Percentiles rank a stretch among this genome's conserved stretches.
phyloP scores from a whole-genome alignment of 345 rosid genomes.

The Camelina laxa region DNA sequence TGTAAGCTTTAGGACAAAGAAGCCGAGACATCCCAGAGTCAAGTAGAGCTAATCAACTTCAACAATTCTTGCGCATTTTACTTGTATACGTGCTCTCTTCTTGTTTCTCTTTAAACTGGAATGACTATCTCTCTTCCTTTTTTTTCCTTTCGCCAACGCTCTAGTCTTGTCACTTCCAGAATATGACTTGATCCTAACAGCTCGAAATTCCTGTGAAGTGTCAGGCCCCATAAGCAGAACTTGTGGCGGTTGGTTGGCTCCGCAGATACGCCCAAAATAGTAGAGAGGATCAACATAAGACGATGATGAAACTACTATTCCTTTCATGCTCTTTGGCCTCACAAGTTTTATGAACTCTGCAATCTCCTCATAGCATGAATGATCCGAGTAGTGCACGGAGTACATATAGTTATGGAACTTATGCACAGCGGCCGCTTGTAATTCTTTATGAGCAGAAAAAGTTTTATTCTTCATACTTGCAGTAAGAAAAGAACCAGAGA shows the following conservation, averaged over 20 bases:
- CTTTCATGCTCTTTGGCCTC: slow-evolving; percentile 64
- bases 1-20: slow-evolving; percentile 1
- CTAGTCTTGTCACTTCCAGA: slow-evolving; percentile 22
- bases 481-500: slow-evolving; percentile 51
- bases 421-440: slow-evolving; percentile 45
- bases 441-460: slow-evolving; percentile 17
- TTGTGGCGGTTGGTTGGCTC: slow-evolving; percentile 47
- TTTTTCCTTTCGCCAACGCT: slow-evolving; percentile 38
- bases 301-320: slow-evolving; percentile 71
- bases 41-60: slow-evolving; percentile 32
- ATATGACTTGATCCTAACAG: slow-evolving; percentile 38
- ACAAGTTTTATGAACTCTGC: slow-evolving; percentile 66
- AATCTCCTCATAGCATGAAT: slow-evolving; percentile 73
- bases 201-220: slow-evolving; percentile 29
- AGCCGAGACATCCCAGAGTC: not conserved
- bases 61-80: slow-evolving; percentile 18
- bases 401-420: slow-evolving; percentile 56
- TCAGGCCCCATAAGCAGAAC: slow-evolving; percentile 35
- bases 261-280: slow-evolving; percentile 65
- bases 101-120: slow-evolving; percentile 24
- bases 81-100: slow-evolving; percentile 40
- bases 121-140: slow-evolving; percentile 21
- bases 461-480: slow-evolving; percentile 35
- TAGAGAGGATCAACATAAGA: slow-evolving; percentile 67
- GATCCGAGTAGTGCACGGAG: slow-evolving; percentile 74